These are phyloP conservation scores for Colletotrichum lini DNA, from an alignment of 2,329 filamentous ascomycete genomes.

Conservation along the genomic window DNA sequence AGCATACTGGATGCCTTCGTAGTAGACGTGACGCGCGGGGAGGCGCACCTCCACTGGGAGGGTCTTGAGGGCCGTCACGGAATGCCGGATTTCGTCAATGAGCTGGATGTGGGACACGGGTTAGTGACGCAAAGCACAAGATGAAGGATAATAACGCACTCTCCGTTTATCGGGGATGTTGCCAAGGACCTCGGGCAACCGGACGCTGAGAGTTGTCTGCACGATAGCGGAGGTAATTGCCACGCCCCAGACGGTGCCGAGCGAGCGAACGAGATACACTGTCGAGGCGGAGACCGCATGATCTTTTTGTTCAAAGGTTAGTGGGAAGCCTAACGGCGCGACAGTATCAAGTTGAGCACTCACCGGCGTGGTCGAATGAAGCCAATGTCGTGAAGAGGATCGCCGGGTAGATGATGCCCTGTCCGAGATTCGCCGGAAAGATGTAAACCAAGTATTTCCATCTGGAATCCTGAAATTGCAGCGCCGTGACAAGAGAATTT, in stretches of 20 bases:
- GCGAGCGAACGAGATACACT: conserved; percentile 74
- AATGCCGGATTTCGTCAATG: conserved; percentile 74
- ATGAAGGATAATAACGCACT: conserved; percentile 56
- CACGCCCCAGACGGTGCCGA: conserved; percentile 76
- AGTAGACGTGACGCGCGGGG: conserved; percentile 71
- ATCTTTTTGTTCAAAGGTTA: conserved; percentile 55
- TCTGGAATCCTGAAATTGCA: conserved; percentile 63
- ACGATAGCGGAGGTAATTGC: conserved; percentile 74
- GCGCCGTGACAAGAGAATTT: conserved; percentile 64
- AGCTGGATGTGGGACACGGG: conserved; percentile 57
- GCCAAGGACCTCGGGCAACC: conserved; percentile 67
- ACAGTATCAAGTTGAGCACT: conserved; percentile 37
- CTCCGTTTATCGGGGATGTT: conserved; percentile 70
- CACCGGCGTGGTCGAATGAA: conserved; percentile 73
- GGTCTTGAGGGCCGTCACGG: conserved; percentile 67
- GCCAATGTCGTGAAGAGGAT: conserved; percentile 74
- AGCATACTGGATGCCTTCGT: conserved; percentile 69
- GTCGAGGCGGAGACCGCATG: conserved; percentile 75
- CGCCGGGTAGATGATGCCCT: conserved; percentile 71
- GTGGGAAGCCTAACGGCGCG: neutral
- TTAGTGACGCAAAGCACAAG: conserved; percentile 19
- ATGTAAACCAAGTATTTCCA: conserved; percentile 72
- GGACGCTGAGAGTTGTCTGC: conserved; percentile 71
- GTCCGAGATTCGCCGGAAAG: conserved; percentile 71
- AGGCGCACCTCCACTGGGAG: conserved; percentile 71